Conservation (phyloP, 371 early-diverging fungal species). For the Rhizopus sp. region DNA sequence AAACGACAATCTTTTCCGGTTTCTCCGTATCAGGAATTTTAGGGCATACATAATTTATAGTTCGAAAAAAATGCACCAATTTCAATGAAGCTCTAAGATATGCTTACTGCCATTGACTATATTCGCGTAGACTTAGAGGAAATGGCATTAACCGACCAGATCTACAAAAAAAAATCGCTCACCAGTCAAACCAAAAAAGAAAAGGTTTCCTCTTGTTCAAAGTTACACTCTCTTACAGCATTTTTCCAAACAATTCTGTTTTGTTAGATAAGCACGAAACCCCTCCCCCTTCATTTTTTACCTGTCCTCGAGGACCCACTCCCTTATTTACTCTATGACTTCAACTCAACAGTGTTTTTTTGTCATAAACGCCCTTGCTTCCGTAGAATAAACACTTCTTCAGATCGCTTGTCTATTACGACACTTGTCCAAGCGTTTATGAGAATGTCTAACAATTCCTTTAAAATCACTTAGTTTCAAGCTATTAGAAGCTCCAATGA, state of each 20-base stretch:
- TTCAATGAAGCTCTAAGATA: slow-evolving; percentile 3
- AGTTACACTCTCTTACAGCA: slow-evolving; percentile 2
- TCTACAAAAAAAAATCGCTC: background rate
- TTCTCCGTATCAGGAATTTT: slow-evolving; percentile 1
- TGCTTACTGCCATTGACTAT: slow-evolving; percentile 2
- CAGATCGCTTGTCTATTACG: slow-evolving; percentile 1
- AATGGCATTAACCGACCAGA: slow-evolving; percentile 1
- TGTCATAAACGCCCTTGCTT: slow-evolving; percentile 3
- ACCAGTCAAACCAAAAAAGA: background rate
- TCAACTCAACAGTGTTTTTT: background rate
- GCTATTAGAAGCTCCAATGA: no score
- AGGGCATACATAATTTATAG: slow-evolving; percentile 3
- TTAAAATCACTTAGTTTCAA: no score
- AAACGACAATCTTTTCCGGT: background rate
- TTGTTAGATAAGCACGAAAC: background rate
- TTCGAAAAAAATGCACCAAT: slow-evolving; percentile 2
- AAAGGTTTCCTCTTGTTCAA: slow-evolving; percentile 5
- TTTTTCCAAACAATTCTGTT: slow-evolving; percentile 3
- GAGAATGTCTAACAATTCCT: no score
- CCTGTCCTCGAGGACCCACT: slow-evolving; percentile 1
- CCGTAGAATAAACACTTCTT: slow-evolving; percentile 1
- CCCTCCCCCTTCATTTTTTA: background rate
- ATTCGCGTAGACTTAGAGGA: background rate
- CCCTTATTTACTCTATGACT: background rate
- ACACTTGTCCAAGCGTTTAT: background rate